Evolutionary conservation across 2,329 filamentous ascomycete species (phyloP).

Genomic region (Xylariaceae sp.): DNA sequence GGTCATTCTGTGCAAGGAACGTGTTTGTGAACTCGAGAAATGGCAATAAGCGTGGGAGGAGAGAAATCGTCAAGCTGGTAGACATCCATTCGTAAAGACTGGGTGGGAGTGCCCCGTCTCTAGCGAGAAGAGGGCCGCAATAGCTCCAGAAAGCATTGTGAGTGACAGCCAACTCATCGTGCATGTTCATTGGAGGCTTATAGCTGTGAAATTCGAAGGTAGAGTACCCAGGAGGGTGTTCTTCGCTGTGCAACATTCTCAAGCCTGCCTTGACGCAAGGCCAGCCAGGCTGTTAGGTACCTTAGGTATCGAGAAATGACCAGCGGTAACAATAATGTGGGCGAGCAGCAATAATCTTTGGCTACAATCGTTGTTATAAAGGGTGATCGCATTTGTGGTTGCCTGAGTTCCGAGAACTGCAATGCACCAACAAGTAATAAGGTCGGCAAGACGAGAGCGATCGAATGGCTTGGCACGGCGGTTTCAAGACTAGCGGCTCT

Average conservation of each 20-base stretch:
- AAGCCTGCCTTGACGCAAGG: no score
- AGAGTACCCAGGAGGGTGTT: conserved; percentile 5
- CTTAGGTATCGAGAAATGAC: no score
- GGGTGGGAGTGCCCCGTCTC: conserved; percentile 27
- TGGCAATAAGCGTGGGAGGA: conserved; percentile 34
- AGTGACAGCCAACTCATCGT: conserved; percentile 20
- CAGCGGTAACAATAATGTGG: no score
- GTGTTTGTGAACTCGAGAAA: conserved; percentile 38
- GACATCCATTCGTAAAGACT: conserved; percentile 37
- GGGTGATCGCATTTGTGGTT: no score
- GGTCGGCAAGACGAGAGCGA: no score
- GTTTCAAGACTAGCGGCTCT: no score
- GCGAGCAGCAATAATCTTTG: no score
- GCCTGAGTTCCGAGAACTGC: no score
- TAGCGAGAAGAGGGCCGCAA: conserved; percentile 37
- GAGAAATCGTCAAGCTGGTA: conserved; percentile 31
- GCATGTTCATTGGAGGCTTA: not conserved
- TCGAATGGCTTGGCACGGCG: no score
- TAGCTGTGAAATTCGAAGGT: conserved; percentile 26
- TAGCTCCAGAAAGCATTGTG: conserved; percentile 41
- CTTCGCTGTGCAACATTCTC: not conserved
- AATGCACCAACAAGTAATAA: no score
- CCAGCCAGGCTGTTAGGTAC: no score
- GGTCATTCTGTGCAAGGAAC: conserved; percentile 32
- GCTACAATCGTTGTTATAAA: no score